These are phyloP conservation scores for Aspergillus fijiensis DNA, from an alignment of 2,329 filamentous ascomycete genomes.

Conservation along the genomic window DNA sequence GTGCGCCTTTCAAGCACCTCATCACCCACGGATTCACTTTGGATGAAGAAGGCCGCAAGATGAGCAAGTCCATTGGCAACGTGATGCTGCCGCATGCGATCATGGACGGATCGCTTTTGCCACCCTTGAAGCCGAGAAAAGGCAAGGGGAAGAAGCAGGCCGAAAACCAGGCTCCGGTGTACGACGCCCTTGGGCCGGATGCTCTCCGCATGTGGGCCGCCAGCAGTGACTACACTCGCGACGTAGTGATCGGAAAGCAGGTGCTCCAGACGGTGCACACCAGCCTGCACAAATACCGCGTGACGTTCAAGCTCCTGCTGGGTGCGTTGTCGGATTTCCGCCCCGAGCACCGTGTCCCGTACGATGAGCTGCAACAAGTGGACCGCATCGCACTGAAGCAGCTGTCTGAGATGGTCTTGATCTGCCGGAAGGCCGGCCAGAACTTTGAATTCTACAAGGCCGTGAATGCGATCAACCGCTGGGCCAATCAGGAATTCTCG, in stretches of 20 bases:
- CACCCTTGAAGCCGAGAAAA: slow-evolving; percentile 66
- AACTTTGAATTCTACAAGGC: slow-evolving; percentile 82
- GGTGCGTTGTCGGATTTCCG: slow-evolving; percentile 66
- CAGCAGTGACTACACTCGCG: slow-evolving; percentile 84
- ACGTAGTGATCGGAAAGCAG: slow-evolving; percentile 77
- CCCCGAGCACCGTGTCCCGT: slow-evolving; percentile 39
- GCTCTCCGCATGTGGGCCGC: slow-evolving; percentile 88
- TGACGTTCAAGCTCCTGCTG: slow-evolving; percentile 85
- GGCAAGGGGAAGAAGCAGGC: slow-evolving; percentile 48
- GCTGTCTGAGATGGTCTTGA: slow-evolving; percentile 63
- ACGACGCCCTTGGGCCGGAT: slow-evolving; percentile 79
- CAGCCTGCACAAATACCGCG: slow-evolving; percentile 79
- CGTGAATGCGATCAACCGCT: slow-evolving; percentile 70
- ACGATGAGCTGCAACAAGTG: slow-evolving; percentile 55
- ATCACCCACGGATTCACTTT: slow-evolving; percentile 95
- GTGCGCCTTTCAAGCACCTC: slow-evolving; percentile 80
- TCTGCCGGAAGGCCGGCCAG: slow-evolving; percentile 65
- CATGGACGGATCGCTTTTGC: slow-evolving; percentile 77
- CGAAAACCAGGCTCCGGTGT: slow-evolving; percentile 43
- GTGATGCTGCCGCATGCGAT: slow-evolving; percentile 77
- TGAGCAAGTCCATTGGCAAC: slow-evolving; percentile 97
- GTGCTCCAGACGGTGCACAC: slow-evolving; percentile 75
- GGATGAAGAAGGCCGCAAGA: slow-evolving; percentile 87
- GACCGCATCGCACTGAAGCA: slow-evolving; percentile 79
- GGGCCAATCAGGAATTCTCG: slow-evolving; percentile 79